Evolutionary conservation across 2,329 filamentous ascomycete genomes (phyloP), one percentile per base, ranked within the genome.

Genomic region (Chaetothyriales sp.): DNA sequence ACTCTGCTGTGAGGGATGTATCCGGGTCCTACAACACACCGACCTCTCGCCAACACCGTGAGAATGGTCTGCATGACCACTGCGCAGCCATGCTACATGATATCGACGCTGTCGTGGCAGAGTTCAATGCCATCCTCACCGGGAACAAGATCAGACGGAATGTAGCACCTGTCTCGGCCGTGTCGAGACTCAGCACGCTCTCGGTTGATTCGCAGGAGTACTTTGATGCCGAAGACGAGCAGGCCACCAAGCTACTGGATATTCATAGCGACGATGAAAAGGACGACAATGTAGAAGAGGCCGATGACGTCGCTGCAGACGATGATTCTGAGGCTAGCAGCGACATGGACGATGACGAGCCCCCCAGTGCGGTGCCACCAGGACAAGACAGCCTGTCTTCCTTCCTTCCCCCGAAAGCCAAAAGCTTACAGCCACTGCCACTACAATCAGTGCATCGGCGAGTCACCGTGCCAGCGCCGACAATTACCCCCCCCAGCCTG

Each of bases 201-300:
- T 94, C 89, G 0, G 76, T 82, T 28, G 84, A 86, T 1, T 78
- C 78, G 1, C 86, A 94, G 52, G 90, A 97, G 65, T 98, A 97
- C 69, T 98, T 95, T 61, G 92, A 98, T 65, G 92, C 92, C 1
- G 82, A 85, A 62, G 83, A 81, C 49, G 67, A 65, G 25, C 46
- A 3, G 2, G 7, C 44, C 4, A 81, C 83, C 6, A 82, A 86
- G 51, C 74, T 95, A 7, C 73, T 94, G 56, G 82, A 82, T 47
- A 90, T 95, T 54, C 77, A 81, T 54, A 80, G 78, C 37, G 81
- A 79, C 46, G 86, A 81, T 62, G 82, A 83, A 49, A 84, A 85
- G 55, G 79, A 82, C 13, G 8, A 25, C 18, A 19, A 29, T n/a
- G 3, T 22, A 18, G 33, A 40, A 40, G 33, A 40, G 8, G 33